phyloP scores from a whole-genome alignment of 805 yeast species.

The Zygosaccharomyces rouxii region DNA sequence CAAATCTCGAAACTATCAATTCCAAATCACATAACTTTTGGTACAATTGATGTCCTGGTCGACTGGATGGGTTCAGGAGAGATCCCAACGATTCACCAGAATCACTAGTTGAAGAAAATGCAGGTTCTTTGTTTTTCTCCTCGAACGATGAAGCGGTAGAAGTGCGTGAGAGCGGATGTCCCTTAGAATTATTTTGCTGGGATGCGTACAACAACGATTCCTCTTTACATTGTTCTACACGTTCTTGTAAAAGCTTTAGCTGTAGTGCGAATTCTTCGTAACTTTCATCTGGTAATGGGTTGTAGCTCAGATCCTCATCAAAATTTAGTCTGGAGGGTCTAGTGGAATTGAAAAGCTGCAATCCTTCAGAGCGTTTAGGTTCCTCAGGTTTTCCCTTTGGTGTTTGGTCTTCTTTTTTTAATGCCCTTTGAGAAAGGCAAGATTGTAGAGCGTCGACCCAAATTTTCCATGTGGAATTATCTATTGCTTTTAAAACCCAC shows the following conservation, averaged over 20 bases:
- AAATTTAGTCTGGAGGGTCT: neutral
- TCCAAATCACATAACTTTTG: conserved; percentile 26
- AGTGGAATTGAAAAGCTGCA: neutral
- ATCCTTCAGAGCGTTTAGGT: neutral
- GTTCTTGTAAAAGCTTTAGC: conserved; percentile 25
- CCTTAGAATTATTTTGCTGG: conserved; percentile 3
- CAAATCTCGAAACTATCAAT: conserved; percentile 19
- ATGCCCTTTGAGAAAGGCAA: conserved; percentile 25
- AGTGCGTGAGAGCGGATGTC: conserved; percentile 1
- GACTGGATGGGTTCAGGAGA: neutral
- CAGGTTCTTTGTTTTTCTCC: conserved; percentile 1
- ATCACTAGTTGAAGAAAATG: conserved; percentile 4
- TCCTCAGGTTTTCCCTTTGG: conserved; percentile 4
- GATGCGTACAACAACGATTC: conserved; percentile 24
- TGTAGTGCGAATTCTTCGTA: conserved; percentile 20
- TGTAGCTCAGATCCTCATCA: neutral
- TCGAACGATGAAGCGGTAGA: conserved; percentile 21
- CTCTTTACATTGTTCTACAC: conserved; percentile 27
- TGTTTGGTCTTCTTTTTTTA: neutral
- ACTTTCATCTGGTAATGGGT: conserved; percentile 21
- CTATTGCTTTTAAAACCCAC: conserved; percentile 78
- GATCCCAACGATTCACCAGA: conserved; percentile 10
- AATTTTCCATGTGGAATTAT: conserved; percentile 58
- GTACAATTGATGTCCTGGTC: conserved; percentile 25
- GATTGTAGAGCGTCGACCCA: conserved; percentile 80